Base-by-base conservation (phyloP, 257 asterid genomes). In the Petunia axillaris region DNA sequence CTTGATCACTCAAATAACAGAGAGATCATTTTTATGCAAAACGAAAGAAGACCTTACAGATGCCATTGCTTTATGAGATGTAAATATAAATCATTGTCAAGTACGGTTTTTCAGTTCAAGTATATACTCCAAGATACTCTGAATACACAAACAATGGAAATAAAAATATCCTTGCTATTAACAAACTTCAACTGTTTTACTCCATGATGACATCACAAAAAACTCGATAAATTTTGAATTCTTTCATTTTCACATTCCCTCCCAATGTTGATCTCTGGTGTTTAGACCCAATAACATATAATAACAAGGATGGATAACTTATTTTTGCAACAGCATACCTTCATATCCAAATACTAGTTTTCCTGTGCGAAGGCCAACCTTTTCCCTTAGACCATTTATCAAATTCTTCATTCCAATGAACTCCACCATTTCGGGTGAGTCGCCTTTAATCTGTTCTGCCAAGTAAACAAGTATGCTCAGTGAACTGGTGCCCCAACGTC, bases 351-450 rank as follows among this genome's bases (percentile, higher is more conserved):
- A 95, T 14, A 95, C 71, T 63, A 95, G 84, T 82, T 93, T 93
- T 77, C 98, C 98, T 9, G 40, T 76, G 44, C 86, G 91, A 85
- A 95, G 91, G 73, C 96, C 99, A 77, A 93, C 88, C n/a, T 88
- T 89, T 74, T 82, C 93, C 86, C 88, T 93, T 50, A 95, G 88
- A 52, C 87, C 93, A 85, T 83, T 90, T 60, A 93, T 89, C 86
- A 95, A 87, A 84, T 95, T 95, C 77, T 86, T 89, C 94, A 89
- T 92, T 82, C 99, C 99, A 80, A 90, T 87, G 88, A 90, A 93
- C 89, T 95, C 99, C 86, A 95, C 97, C 95, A 89, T 85, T 86
- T 95, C 99, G 64, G 98, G 99, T 77, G 99, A 93, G 80, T 91
- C 96, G 6, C 99, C 97, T 86, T 95, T 95, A 70, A 95, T 93